Conservation (phyloP, 2,329 filamentous ascomycete genomes). For the Clarireedia sp. region DNA sequence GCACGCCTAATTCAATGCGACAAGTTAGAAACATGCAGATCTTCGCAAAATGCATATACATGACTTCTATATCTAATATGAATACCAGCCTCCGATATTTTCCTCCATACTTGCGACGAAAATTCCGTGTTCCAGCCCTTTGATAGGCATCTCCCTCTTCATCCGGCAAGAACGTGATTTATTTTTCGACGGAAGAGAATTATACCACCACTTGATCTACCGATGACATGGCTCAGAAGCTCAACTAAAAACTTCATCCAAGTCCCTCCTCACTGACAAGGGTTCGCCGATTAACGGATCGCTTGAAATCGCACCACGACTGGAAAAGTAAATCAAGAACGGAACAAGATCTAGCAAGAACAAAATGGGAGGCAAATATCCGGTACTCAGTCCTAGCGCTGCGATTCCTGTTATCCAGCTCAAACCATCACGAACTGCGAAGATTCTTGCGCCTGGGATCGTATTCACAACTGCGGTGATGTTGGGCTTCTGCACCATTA, state of each 20-base stretch:
- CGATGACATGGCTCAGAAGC: no score
- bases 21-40: neutral
- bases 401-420: slow-evolving; percentile 1
- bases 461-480: slow-evolving; percentile 14
- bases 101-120: neutral
- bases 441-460: slow-evolving; percentile 15
- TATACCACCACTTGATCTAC: neutral
- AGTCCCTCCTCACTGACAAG: no score
- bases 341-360: neutral
- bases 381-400: neutral
- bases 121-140: neutral
- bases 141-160: neutral
- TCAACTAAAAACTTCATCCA: no score
- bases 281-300: no score
- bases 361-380: neutral
- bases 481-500: slow-evolving; percentile 10
- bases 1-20: neutral
- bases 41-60: no score
- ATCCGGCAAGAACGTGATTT: neutral
- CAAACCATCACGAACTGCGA: slow-evolving; percentile 7
- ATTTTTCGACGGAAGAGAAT: neutral
- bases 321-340: neutral
- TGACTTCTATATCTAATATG: neutral
- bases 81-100: neutral
- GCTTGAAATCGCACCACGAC: neutral